Percentiles rank a stretch among this genome's conserved stretches.
Conservation (phyloP, 208 protist genomes). For the Crithidia fasciculata region DNA sequence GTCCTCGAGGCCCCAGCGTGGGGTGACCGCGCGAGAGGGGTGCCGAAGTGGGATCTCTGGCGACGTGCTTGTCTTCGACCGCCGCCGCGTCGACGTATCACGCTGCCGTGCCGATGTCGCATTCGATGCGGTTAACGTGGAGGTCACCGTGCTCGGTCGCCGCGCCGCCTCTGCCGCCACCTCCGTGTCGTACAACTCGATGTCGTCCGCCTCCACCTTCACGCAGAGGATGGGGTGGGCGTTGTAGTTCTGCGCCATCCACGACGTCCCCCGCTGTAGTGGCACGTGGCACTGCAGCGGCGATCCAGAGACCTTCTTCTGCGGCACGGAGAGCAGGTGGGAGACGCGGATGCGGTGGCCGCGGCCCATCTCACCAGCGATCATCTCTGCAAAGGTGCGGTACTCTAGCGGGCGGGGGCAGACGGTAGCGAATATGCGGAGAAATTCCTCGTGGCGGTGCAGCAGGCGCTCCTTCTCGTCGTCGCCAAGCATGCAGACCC, state of each 20-base stretch:
- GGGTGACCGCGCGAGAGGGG: neutral
- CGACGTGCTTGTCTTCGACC: neutral
- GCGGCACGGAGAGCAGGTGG: neutral
- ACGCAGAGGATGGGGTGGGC: slow-evolving; percentile 12
- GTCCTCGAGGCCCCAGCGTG: slow-evolving; percentile 28
- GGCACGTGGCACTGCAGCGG: neutral
- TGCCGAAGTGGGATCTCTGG: neutral
- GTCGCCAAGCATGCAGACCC: neutral
- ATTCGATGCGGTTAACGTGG: neutral
- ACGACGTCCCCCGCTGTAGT: neutral
- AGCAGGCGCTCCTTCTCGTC: slow-evolving; percentile 20
- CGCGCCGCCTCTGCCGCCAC: neutral
- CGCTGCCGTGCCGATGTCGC: neutral
- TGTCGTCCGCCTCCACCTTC: slow-evolving; percentile 18
- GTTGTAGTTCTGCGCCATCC: slow-evolving; percentile 18
- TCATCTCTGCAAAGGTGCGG: slow-evolving; percentile 21
- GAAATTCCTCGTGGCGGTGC: slow-evolving; percentile 7
- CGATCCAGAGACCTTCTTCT: neutral
- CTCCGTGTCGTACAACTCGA: slow-evolving; percentile 11
- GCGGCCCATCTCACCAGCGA: neutral
- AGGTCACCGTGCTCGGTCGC: neutral
- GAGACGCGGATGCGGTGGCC: neutral
- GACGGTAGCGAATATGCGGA: slow-evolving; percentile 19
- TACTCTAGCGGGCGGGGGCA: slow-evolving; percentile 21
- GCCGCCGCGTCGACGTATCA: neutral